Evolutionary conservation across 139 green algal genomes (phyloP), one percentile per base, ranked within the genome.

Genomic region (Ulvella scutata): DNA sequence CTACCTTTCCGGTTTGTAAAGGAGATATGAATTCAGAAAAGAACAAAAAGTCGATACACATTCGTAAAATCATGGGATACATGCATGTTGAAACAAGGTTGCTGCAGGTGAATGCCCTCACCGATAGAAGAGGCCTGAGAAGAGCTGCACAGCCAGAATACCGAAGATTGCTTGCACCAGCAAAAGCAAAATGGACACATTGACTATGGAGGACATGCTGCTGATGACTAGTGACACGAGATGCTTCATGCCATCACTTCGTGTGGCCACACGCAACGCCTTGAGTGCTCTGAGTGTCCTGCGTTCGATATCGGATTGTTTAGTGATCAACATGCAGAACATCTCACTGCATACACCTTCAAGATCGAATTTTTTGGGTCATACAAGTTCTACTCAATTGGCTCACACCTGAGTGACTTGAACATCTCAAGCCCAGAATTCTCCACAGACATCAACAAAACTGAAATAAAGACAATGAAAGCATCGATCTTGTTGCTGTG

Each of bases 141-240:
- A 87, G 2, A 84, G 74, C 43, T 89, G 74, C 7, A 84, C 76
- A 21, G 82, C 84, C 36, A 89, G 62, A 43, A 89, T 82, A n/a
- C 39, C 82, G 21, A 85, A 87, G 23, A 89, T 43, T 34, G 78
- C 26, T 6, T 36, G n/a, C 31, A 67, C 31, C 51, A 79, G 39
- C 28, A 77, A 62, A 6, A 88, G 72, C n/a, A 83, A 6, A 21
- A 82, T 9, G 10, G 51, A 36, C 38, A 84, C 84, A 76, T 84
- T 80, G 7, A 67, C n/a, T 26, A 67, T 67, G 13, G 51, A 67
- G 31, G 51, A n/a, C 13, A 67, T 13, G 51, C 51, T 67, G 51
- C 33, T 67, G 20, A 67, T 67, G 51, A 67, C 33, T n/a, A 67
- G 51, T 29, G 51, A 67, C 7, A 67, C 33, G 17, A 67, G 31